Percentiles rank a stretch among this genome's conserved stretches.
Evolutionary conservation across 139 green algal genomes (phyloP).

Genomic region (Chlorella sp.): DNA sequence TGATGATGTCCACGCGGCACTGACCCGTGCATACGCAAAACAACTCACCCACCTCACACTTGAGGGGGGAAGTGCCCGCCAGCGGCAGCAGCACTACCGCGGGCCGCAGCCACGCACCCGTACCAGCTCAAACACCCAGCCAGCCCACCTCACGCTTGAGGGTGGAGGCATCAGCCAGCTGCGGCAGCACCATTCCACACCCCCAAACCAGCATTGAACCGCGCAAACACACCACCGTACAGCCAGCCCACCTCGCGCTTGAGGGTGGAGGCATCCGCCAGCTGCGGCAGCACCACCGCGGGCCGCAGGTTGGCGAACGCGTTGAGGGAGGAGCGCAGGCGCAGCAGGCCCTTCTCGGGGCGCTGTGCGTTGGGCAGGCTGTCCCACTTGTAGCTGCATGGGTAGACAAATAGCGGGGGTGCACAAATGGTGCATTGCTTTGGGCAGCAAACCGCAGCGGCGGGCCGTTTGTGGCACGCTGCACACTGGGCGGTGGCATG

Average conservation of each 20-base stretch:
- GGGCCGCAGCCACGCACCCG: too few relatives aligned
- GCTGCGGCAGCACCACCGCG: constrained; percentile 91
- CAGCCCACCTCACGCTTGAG: constrained; percentile 88
- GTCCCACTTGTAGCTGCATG: constrained; percentile 98
- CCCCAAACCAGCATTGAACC: too few relatives aligned
- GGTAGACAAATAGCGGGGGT: neutral
- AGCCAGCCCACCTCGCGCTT: constrained; percentile 86
- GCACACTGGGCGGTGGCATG: too few relatives aligned
- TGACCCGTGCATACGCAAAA: too few relatives aligned
- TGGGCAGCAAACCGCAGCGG: too few relatives aligned
- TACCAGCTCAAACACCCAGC: too few relatives aligned
- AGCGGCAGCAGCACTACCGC: constrained; percentile 92
- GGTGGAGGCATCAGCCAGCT: constrained; percentile 93
- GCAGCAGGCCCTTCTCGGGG: constrained; percentile 94
- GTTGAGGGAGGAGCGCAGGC: constrained; percentile 88
- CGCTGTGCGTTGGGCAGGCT: constrained; percentile 79
- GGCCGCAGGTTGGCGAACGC: constrained; percentile 98
- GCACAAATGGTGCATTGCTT: too few relatives aligned
- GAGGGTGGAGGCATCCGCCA: constrained; percentile 94
- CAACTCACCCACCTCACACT: constrained; percentile 87
- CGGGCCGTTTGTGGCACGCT: too few relatives aligned
- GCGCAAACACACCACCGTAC: too few relatives aligned
- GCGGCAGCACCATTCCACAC: constrained; percentile 88
- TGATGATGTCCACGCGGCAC: too few relatives aligned
- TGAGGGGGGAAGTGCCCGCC: constrained; percentile 93